Percentiles rank a stretch among this genome's conserved stretches.
Evolutionary conservation across 305 asterid species (phyloP).

Genomic region (Rubia peregrina): DNA sequence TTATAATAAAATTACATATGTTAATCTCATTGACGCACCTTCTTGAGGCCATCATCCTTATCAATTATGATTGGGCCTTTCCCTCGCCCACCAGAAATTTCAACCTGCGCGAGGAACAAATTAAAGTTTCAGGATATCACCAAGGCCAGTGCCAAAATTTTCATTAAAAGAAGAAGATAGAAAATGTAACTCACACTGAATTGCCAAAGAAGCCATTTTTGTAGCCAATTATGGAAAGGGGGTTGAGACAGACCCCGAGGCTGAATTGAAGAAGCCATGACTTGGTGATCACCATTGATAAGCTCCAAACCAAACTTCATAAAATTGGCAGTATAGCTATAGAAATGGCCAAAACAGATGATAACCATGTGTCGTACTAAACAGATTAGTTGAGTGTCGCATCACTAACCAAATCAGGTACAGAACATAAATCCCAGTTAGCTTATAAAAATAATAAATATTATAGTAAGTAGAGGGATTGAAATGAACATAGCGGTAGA

Average conservation of each 20-base stretch:
- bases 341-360: background rate
- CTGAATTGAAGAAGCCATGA: slow-evolving; percentile 54
- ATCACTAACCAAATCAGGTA: background rate
- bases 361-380: background rate
- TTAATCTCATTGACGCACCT: slow-evolving; percentile 35
- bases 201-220: slow-evolving; percentile 85
- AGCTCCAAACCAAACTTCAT: background rate
- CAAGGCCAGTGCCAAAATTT: background rate
- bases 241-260: slow-evolving; percentile 42
- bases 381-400: background rate
- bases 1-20: background rate
- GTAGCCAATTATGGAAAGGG: slow-evolving; percentile 41
- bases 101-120: slow-evolving; percentile 42
- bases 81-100: slow-evolving; percentile 68
- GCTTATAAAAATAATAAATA: background rate
- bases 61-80: slow-evolving; percentile 47
- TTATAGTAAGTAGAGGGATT: no score
- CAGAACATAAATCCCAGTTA: no score
- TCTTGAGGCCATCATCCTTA: slow-evolving; percentile 72
- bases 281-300: background rate
- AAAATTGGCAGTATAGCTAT: background rate
- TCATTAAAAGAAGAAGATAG: background rate
- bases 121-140: background rate
- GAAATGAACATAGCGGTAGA: no score
- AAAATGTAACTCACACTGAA: slow-evolving; percentile 45